phyloP scores from a whole-genome alignment of 352 stramenopile genomes.

The Phytophthora fragariaefolia region DNA sequence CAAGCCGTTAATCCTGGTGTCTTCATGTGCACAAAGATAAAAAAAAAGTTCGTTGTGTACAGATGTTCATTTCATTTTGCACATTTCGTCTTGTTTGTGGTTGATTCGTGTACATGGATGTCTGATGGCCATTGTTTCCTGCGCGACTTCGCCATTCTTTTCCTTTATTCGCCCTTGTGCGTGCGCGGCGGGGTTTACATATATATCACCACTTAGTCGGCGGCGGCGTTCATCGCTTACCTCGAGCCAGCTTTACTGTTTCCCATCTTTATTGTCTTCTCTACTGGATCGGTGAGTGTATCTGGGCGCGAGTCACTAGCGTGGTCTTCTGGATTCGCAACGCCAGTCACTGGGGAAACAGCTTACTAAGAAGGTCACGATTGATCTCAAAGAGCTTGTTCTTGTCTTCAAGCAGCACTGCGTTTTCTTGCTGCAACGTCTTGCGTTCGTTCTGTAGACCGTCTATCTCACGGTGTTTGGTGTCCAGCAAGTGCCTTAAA shows the following conservation, averaged over 20 bases:
- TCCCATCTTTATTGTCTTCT: constrained; percentile 30
- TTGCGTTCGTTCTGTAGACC: constrained; percentile 60
- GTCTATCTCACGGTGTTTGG: constrained; percentile 66
- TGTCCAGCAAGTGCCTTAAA: constrained; percentile 54
- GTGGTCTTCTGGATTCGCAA: constrained; percentile 3
- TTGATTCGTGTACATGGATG: constrained; percentile 44
- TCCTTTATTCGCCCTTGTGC: constrained; percentile 16
- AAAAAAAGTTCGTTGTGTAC: constrained; percentile 27
- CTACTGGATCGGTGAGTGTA: constrained; percentile 17
- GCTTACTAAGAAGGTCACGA: constrained; percentile 65
- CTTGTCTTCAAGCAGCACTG: constrained; percentile 72
- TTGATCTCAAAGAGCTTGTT: constrained; percentile 87
- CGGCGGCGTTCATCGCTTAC: constrained; percentile 11
- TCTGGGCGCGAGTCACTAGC: not conserved
- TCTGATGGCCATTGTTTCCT: constrained; percentile 19
- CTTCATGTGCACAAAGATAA: constrained; percentile 18
- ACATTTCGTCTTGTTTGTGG: constrained; percentile 35
- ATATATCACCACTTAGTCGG: constrained; percentile 25
- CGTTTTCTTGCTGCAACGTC: constrained; percentile 71
- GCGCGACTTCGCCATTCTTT: constrained; percentile 15
- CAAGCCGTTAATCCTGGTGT: constrained; percentile 1
- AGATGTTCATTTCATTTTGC: constrained; percentile 36
- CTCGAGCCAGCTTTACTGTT: constrained; percentile 26
- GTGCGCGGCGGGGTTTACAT: constrained; percentile 17
- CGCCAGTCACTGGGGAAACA: constrained; percentile 63